A percentile compares a stretch with the other conserved stretches of the same genome.
These are phyloP conservation scores for Pascua guehoae DNA, from an alignment of 1,284 basidiomycete genomes.

Conservation along the genomic window DNA sequence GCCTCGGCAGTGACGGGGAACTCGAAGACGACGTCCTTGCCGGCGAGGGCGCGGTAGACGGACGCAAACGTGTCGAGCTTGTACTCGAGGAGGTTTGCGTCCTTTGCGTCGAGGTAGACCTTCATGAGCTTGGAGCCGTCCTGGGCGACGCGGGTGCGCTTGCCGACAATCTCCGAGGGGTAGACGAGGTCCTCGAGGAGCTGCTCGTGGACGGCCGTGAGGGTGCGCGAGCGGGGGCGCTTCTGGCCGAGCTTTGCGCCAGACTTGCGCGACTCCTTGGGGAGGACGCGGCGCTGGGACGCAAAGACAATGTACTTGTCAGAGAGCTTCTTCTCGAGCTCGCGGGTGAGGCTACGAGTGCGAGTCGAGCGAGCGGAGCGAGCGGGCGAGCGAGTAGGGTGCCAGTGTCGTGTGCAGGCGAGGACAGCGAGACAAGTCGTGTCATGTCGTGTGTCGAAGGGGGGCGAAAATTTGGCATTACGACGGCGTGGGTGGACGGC, in stretches of 20 bases:
- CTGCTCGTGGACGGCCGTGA: constrained; percentile 95
- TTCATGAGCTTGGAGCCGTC: constrained; percentile 90
- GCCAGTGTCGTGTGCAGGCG: no score
- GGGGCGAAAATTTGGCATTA: constrained; percentile 14
- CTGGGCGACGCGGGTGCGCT: constrained; percentile 85
- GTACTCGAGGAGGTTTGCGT: constrained; percentile 98
- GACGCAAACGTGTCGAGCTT: constrained; percentile 61
- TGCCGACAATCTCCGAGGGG: constrained; percentile 98
- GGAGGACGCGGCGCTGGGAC: constrained; percentile 96
- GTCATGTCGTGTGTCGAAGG: background rate
- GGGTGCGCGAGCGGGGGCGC: constrained; percentile 92
- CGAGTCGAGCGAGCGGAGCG: constrained; percentile 3
- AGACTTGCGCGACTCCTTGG: constrained; percentile 92
- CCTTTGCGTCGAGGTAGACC: constrained; percentile 99
- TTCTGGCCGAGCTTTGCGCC: constrained; percentile 78
- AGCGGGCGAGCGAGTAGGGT: no score
- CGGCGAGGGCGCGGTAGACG: constrained; percentile 49
- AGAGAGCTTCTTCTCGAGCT: constrained; percentile 99
- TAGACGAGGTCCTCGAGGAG: constrained; percentile 98
- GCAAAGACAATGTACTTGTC: constrained; percentile 94
- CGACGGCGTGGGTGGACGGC: constrained; percentile 10
- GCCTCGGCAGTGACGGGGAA: constrained; percentile 45
- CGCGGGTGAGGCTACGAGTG: constrained; percentile 77
- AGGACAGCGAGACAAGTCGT: no score
- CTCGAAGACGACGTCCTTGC: constrained; percentile 51